Percentiles rank a stretch among this genome's conserved stretches.
Evolutionary conservation across 257 asterid species (phyloP).

Genomic region (Euphrasia confusa): DNA sequence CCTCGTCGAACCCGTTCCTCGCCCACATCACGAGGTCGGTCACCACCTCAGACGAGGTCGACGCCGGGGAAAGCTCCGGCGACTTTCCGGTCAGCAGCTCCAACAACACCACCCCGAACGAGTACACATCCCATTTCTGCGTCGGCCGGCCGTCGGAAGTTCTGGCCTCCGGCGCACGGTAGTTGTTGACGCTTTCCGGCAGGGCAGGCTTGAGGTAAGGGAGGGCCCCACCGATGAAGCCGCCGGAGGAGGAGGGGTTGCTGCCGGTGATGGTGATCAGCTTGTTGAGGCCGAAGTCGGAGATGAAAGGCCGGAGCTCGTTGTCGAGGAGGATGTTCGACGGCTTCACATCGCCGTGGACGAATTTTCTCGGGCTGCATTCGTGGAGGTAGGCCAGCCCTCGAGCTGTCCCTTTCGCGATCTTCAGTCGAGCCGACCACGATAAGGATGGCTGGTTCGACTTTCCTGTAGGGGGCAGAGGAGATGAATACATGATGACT

Average conservation of each 20-base stretch:
- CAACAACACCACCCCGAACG: constrained; percentile 79
- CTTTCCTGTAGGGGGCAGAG: constrained; percentile 44
- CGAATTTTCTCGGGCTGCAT: constrained; percentile 87
- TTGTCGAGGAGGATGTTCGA: constrained; percentile 87
- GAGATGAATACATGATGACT: not conserved
- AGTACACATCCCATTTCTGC: constrained; percentile 94
- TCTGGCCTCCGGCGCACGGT: constrained; percentile 94
- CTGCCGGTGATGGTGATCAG: constrained; percentile 83
- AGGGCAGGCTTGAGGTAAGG: constrained; percentile 62
- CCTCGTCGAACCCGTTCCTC: constrained; percentile 81
- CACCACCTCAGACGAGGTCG: constrained; percentile 59
- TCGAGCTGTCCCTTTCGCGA: constrained; percentile 69
- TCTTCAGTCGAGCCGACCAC: constrained; percentile 67
- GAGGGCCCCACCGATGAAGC: constrained; percentile 83
- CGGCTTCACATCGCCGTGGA: constrained; percentile 81
- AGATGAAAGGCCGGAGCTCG: constrained; percentile 63
- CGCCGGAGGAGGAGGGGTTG: constrained; percentile 82
- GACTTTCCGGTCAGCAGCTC: constrained; percentile 84
- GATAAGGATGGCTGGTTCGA: constrained; percentile 56
- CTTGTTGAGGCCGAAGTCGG: constrained; percentile 89
- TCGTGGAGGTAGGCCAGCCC: constrained; percentile 93
- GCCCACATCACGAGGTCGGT: constrained; percentile 82
- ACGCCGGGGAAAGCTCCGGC: constrained; percentile 61
- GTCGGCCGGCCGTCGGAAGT: constrained; percentile 55
- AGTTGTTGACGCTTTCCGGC: constrained; percentile 51